Evolutionary conservation across 2,329 filamentous ascomycete genomes (phyloP).

Genomic region (Alternaria tenuissima): DNA sequence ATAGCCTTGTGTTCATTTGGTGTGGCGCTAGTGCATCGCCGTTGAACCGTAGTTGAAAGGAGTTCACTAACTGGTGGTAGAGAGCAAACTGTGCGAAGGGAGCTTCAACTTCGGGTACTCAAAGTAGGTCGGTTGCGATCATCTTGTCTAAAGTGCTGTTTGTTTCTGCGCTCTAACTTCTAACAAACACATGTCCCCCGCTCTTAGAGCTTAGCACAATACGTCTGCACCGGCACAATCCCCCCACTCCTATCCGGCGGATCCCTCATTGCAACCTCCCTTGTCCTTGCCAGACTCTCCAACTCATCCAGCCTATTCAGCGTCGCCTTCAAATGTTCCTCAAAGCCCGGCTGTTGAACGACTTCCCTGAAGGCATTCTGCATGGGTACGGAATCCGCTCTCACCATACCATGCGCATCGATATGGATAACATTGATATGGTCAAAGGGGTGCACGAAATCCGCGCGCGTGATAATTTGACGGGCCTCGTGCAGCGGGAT

Average conservation of each 20-base stretch:
- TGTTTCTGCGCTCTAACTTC: too few relatives aligned
- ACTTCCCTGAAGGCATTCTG: slow-evolving; percentile 88
- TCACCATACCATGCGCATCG: slow-evolving; percentile 82
- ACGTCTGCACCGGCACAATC: slow-evolving; percentile 40
- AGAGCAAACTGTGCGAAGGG: not conserved
- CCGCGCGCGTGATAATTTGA: slow-evolving; percentile 91
- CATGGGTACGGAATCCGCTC: slow-evolving; percentile 95
- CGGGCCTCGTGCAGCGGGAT: slow-evolving; percentile 58
- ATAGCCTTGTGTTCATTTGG: not conserved
- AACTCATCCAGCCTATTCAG: slow-evolving; percentile 85
- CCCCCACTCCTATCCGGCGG: slow-evolving; percentile 38
- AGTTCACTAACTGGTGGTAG: not conserved
- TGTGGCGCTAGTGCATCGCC: not conserved
- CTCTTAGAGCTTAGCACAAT: slow-evolving; percentile 36
- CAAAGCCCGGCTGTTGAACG: slow-evolving; percentile 77
- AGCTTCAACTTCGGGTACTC: not conserved
- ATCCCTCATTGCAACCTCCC: slow-evolving; percentile 92
- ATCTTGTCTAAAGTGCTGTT: too few relatives aligned
- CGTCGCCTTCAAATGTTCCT: slow-evolving; percentile 81
- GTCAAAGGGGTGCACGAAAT: slow-evolving; percentile 91
- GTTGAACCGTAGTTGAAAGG: not conserved
- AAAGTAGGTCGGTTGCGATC: not conserved
- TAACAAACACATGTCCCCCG: too few relatives aligned
- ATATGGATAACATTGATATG: slow-evolving; percentile 95
- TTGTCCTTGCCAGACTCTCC: slow-evolving; percentile 88